Evolutionary conservation across 1,284 basidiomycete species (phyloP).

Genomic region (Singerocomus inundabilis): DNA sequence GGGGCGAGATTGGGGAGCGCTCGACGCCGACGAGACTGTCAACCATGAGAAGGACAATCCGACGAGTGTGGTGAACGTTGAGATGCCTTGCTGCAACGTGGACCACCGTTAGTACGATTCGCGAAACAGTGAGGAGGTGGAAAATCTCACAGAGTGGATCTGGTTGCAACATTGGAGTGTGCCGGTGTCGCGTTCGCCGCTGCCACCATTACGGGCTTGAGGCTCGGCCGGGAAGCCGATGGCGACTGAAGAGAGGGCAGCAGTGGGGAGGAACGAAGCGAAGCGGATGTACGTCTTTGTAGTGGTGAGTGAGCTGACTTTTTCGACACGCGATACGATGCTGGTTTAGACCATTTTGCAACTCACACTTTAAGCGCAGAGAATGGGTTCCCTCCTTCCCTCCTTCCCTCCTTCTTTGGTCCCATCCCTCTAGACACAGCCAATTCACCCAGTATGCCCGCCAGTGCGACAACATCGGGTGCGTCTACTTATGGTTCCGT

Average conservation of each 20-base stretch:
- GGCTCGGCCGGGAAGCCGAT: not conserved
- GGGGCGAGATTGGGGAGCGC: not conserved
- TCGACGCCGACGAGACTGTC: slow-evolving; percentile 1
- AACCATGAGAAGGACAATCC: not conserved
- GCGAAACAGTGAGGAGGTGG: too few species aligned
- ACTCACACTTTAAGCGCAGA: not conserved
- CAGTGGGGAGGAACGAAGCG: not conserved
- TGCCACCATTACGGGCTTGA: not conserved
- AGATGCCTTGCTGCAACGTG: not conserved
- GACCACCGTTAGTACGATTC: not conserved
- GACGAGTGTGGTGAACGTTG: not conserved
- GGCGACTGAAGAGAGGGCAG: not conserved
- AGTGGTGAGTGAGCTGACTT: not conserved
- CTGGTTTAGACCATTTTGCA: not conserved
- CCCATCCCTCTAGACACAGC: too few species aligned
- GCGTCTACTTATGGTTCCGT: not conserved
- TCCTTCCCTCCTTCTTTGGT: too few species aligned
- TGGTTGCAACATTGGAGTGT: slow-evolving; percentile 4
- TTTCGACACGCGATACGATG: too few species aligned
- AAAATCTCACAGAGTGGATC: not conserved
- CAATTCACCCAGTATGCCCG: too few species aligned
- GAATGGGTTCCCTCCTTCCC: not conserved
- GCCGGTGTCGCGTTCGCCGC: slow-evolving; percentile 9
- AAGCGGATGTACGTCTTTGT: not conserved
- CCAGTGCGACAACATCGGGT: not conserved